Percentiles rank a stretch among this genome's conserved stretches.
These are phyloP conservation scores for Protea cynaroides DNA, from an alignment of 164 flowering plant species.

Conservation along the genomic window DNA sequence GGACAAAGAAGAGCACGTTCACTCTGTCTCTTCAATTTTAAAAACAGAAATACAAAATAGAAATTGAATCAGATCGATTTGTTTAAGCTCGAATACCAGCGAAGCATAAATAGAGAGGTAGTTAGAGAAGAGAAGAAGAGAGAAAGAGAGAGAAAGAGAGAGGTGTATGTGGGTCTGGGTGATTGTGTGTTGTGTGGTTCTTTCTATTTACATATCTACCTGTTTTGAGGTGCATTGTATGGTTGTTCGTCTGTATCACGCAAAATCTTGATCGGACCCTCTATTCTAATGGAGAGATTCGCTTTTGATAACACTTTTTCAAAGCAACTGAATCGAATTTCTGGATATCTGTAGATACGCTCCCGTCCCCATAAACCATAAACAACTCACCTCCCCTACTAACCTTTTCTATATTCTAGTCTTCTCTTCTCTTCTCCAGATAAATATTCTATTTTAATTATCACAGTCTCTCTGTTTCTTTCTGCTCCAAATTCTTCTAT, in stretches of 20 bases:
- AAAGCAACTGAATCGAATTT: constrained; percentile 78
- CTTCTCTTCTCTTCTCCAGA: not conserved
- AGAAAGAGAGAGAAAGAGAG: constrained; percentile 2
- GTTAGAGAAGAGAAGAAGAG: not conserved
- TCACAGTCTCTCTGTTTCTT: no score
- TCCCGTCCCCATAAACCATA: constrained; percentile 36
- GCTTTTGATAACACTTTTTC: constrained; percentile 25
- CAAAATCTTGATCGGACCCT: constrained; percentile 18
- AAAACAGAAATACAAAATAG: constrained; percentile 1
- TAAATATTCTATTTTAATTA: no score
- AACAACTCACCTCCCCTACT: constrained; percentile 15
- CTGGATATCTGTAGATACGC: constrained; percentile 74
- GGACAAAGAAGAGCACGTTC: constrained; percentile 39
- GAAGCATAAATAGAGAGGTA: not conserved
- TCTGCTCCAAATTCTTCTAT: not conserved
- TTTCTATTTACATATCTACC: not conserved
- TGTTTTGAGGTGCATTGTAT: constrained; percentile 17
- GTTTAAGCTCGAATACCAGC: constrained; percentile 13
- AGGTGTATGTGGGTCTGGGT: not conserved
- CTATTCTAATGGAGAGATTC: constrained; percentile 20
- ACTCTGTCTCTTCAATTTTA: constrained; percentile 11
- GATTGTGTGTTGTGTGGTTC: not conserved
- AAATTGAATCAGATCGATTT: constrained; percentile 9
- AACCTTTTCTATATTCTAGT: constrained; percentile 12
- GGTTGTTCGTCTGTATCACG: constrained; percentile 21